Conservation (phyloP, 2,329 filamentous ascomycete species). For the Graphilbum ipis-grandicollis region DNA sequence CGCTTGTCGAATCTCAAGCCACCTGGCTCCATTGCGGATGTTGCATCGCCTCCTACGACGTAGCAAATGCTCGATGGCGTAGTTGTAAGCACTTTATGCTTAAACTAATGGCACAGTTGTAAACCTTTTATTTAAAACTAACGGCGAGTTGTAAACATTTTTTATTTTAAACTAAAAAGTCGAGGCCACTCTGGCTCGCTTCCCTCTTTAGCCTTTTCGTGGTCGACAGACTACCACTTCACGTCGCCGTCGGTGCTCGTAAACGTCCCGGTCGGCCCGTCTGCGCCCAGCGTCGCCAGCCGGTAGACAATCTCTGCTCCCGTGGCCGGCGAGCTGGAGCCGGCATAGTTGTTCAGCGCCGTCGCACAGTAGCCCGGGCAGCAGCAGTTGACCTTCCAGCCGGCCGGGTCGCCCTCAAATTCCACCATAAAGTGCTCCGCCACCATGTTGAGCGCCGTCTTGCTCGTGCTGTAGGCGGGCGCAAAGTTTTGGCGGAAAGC, state of each 20-base stretch:
- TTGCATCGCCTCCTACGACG: no score
- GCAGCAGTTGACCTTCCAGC: constrained; percentile 17
- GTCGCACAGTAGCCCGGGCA: constrained; percentile 21
- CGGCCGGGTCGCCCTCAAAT: constrained; percentile 13
- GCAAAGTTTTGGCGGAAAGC: constrained; percentile 4
- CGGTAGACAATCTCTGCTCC: constrained; percentile 15
- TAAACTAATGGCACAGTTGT: no score
- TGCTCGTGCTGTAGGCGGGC: constrained; percentile 12
- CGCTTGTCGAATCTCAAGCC: no score
- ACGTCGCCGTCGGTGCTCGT: constrained; percentile 11
- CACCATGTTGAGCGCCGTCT: constrained; percentile 15
- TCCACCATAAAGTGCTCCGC: constrained; percentile 13
- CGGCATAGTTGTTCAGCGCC: constrained; percentile 10
- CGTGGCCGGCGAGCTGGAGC: constrained; percentile 9
- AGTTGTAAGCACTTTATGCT: no score
- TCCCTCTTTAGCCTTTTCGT: no score
- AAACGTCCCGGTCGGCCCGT: constrained; percentile 15
- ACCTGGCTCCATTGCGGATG: no score
- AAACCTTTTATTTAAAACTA: no score
- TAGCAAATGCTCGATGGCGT: no score
- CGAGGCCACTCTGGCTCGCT: no score
- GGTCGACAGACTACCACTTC: no score
- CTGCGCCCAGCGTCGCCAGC: constrained; percentile 13
- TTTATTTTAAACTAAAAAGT: no score
- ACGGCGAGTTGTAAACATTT: no score